phyloP scores from a whole-genome alignment of 345 rosid genomes.

The Lepidium aucheri region DNA sequence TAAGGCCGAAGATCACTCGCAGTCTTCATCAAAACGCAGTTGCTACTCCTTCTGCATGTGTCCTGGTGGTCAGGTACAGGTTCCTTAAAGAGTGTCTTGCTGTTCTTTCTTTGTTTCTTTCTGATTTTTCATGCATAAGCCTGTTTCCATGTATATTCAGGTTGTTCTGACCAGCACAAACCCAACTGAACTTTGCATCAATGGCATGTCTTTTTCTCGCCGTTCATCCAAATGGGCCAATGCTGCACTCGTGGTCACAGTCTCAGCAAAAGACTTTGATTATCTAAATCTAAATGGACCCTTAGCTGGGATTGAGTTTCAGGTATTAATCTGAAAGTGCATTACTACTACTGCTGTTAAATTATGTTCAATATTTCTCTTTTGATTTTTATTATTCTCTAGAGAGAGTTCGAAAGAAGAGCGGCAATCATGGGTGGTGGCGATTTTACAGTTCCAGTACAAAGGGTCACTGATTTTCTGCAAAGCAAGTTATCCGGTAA shows the following conservation, averaged over 20 bases:
- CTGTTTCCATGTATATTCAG: constrained; percentile 31
- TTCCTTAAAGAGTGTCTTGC: not conserved
- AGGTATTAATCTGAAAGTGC: constrained; percentile 40
- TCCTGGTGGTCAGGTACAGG: constrained; percentile 92
- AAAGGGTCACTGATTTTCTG: constrained; percentile 77
- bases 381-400: constrained; percentile 9
- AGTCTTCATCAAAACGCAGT: constrained; percentile 37
- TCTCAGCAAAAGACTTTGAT: constrained; percentile 64
- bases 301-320: constrained; percentile 87
- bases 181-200: constrained; percentile 83
- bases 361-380: not conserved
- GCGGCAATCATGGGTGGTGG: constrained; percentile 93
- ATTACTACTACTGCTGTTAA: not conserved
- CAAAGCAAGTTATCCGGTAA: constrained; percentile 71
- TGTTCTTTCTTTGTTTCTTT: not conserved
- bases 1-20: constrained; percentile 24
- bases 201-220: constrained; percentile 96
- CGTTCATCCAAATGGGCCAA: constrained; percentile 96
- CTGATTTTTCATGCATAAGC: not conserved
- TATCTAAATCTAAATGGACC: constrained; percentile 63
- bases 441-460: constrained; percentile 72
- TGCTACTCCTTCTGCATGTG: constrained; percentile 99
- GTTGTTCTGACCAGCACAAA: constrained; percentile 86
- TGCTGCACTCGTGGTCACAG: constrained; percentile 82
- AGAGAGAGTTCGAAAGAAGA: constrained; percentile 88